phyloP scores from a whole-genome alignment of 768 basidiomycete genomes.

The Erythrobasidium yunnanense region DNA sequence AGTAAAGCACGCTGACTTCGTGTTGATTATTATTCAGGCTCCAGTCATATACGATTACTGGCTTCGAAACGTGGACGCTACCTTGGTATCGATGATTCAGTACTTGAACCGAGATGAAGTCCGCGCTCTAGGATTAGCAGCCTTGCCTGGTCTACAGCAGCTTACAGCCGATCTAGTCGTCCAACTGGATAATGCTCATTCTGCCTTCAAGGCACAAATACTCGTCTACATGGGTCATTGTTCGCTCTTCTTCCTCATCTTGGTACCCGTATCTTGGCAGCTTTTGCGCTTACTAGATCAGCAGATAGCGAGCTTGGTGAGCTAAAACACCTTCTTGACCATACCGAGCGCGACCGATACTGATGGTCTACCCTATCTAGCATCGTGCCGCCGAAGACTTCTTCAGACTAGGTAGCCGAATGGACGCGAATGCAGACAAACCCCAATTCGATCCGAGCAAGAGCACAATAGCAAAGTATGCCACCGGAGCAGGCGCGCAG shows the following conservation, averaged over 20 bases:
- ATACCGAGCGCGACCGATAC: background rate
- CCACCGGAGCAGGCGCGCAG: background rate
- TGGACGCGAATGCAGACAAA: background rate
- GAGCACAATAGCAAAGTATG: background rate
- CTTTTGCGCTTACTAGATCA: background rate
- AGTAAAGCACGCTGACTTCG: background rate
- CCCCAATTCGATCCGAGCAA: background rate
- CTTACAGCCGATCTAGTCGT: background rate
- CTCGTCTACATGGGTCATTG: constrained; percentile 12
- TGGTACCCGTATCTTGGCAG: background rate
- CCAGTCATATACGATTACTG: constrained; percentile 22
- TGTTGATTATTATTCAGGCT: background rate
- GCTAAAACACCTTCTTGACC: background rate
- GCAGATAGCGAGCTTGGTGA: constrained; percentile 9
- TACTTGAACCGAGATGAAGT: background rate
- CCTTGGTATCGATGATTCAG: background rate
- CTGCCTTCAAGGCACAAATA: background rate
- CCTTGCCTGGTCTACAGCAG: background rate
- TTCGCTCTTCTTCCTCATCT: background rate
- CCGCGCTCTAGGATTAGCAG: background rate
- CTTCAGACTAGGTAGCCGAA: constrained; percentile 11
- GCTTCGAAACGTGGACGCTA: background rate
- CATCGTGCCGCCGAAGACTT: constrained; percentile 4
- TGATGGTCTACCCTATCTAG: background rate
- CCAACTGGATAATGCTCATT: background rate